Conservation (phyloP, 1,284 basidiomycete genomes). For the Cutaneotrichosporon mucoides region DNA sequence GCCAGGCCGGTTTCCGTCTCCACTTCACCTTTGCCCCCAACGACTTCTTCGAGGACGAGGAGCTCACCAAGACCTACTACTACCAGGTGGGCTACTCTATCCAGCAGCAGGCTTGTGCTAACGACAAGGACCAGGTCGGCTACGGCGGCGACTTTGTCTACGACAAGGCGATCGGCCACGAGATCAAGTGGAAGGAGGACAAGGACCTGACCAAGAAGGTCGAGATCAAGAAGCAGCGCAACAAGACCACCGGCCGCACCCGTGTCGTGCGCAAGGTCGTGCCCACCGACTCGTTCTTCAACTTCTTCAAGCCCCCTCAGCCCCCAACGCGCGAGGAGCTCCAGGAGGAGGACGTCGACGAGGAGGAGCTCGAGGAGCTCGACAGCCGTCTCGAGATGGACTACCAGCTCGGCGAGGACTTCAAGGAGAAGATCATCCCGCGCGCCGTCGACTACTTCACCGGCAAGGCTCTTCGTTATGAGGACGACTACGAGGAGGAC, state of each 20-base stretch:
- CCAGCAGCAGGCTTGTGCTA: background rate
- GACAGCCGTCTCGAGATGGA: conserved; percentile 93
- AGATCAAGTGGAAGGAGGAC: conserved; percentile 96
- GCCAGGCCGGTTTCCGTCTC: conserved; percentile 86
- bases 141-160: conserved; percentile 94
- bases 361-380: conserved; percentile 82
- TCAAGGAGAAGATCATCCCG: conserved; percentile 97
- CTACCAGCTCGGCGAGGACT: conserved; percentile 97
- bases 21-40: conserved; percentile 77
- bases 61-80: conserved; percentile 89
- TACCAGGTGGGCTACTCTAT: conserved; percentile 63
- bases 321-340: conserved; percentile 66
- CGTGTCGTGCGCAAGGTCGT: conserved; percentile 84
- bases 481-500: conserved; percentile 69
- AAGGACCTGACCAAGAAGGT: conserved; percentile 96
- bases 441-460: conserved; percentile 95
- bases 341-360: conserved; percentile 71
- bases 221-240: conserved; percentile 98
- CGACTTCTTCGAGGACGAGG: conserved; percentile 79
- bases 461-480: conserved; percentile 89
- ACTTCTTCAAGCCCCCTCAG: conserved; percentile 88
- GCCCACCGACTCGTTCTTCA: conserved; percentile 91
- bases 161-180: conserved; percentile 82
- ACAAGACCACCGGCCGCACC: conserved; percentile 94
- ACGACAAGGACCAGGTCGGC: conserved; percentile 67